A percentile compares a stretch with the other conserved stretches of the same genome.
Conservation (phyloP, 768 basidiomycete genomes). For the Podaxis sp. region DNA sequence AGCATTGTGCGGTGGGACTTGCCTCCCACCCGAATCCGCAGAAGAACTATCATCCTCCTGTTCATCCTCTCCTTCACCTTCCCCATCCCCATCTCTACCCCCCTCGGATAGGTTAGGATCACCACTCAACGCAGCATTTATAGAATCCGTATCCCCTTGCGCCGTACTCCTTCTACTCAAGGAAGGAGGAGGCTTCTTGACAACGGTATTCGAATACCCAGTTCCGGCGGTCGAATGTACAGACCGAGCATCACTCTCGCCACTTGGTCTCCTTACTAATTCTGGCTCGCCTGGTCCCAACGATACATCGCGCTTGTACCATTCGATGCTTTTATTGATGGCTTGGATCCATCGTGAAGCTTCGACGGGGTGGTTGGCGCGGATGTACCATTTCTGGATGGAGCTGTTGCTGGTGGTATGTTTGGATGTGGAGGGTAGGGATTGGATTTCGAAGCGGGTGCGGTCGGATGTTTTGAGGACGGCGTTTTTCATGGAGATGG, state of each 20-base stretch:
- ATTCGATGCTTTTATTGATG: conserved; percentile 71
- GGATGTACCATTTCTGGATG: conserved; percentile 78
- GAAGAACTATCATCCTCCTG: conserved; percentile 38
- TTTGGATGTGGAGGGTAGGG: conserved; percentile 37
- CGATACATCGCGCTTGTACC: conserved; percentile 34
- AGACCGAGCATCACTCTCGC: conserved; percentile 39
- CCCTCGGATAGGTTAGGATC: conserved; percentile 3
- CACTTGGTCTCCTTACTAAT: conserved; percentile 34
- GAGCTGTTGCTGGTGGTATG: conserved; percentile 37
- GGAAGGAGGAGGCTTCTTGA: neutral
- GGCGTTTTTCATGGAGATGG: conserved; percentile 84
- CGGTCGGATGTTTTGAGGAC: conserved; percentile 58
- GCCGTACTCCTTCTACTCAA: neutral
- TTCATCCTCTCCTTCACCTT: conserved; percentile 38
- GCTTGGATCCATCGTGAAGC: conserved; percentile 85
- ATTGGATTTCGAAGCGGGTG: conserved; percentile 81
- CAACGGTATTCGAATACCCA: conserved; percentile 27
- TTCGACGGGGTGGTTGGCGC: conserved; percentile 86
- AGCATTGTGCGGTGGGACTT: conserved; percentile 53
- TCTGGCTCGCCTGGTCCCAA: conserved; percentile 1
- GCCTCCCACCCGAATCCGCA: conserved; percentile 33
- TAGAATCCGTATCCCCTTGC: conserved; percentile 2
- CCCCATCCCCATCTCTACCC: conserved; percentile 28
- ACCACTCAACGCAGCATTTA: neutral
- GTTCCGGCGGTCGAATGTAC: neutral